These are phyloP conservation scores for Suillus clintonianus DNA, from an alignment of 768 basidiomycete species.

Conservation along the genomic window DNA sequence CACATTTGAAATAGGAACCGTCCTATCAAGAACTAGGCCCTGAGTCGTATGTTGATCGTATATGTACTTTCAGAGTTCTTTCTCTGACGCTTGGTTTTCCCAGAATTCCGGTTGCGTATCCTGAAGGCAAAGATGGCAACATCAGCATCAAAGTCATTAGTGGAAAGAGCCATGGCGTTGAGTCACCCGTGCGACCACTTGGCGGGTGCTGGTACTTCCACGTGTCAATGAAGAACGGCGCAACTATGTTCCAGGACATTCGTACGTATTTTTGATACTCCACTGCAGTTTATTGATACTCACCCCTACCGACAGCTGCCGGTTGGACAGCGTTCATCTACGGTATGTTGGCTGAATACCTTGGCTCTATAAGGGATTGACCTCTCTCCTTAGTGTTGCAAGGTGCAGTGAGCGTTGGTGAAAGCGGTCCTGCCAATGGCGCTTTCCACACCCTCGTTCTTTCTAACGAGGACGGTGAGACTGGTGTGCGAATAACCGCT, in stretches of 20 bases:
- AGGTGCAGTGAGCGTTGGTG: slow-evolving; percentile 66
- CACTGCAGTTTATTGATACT: neutral
- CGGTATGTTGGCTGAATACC: slow-evolving; percentile 44
- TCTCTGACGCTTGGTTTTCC: slow-evolving; percentile 6
- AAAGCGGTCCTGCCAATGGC: slow-evolving; percentile 45
- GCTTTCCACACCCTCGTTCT: slow-evolving; percentile 85
- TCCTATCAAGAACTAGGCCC: slow-evolving; percentile 82
- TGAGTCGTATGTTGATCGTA: slow-evolving; percentile 44
- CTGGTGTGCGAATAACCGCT: slow-evolving; percentile 68
- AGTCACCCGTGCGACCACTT: slow-evolving; percentile 86
- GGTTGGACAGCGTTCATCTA: slow-evolving; percentile 93
- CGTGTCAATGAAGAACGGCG: slow-evolving; percentile 61
- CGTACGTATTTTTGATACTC: slow-evolving; percentile 47
- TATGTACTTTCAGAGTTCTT: neutral
- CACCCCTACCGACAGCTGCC: slow-evolving; percentile 43
- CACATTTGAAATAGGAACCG: slow-evolving; percentile 51
- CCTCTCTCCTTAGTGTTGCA: slow-evolving; percentile 27
- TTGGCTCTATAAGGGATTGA: slow-evolving; percentile 3
- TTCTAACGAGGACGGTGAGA: slow-evolving; percentile 56
- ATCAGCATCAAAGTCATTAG: slow-evolving; percentile 83
- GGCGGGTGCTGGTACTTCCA: slow-evolving; percentile 97
- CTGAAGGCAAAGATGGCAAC: slow-evolving; percentile 65
- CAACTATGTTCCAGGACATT: slow-evolving; percentile 75
- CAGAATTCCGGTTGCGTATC: slow-evolving; percentile 75
- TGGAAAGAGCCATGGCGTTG: slow-evolving; percentile 82